These are phyloP conservation scores for Metschnikowia picachoensis DNA, from an alignment of 805 yeast species.

Conservation along the genomic window DNA sequence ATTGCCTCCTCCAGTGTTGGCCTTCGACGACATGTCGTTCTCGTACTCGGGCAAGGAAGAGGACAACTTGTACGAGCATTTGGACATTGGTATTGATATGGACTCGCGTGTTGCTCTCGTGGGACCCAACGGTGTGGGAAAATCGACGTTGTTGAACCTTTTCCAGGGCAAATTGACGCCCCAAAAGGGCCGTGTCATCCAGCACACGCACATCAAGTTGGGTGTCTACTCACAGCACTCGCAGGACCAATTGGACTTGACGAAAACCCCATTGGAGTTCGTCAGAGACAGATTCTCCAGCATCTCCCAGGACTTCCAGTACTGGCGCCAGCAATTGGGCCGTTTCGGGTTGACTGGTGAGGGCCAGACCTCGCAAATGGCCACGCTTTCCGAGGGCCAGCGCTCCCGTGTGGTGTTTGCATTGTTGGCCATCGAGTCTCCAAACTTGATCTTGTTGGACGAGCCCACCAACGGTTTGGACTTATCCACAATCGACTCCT, in stretches of 20 bases:
- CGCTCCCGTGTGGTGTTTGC: conserved; percentile 99
- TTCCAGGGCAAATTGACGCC: conserved; percentile 94
- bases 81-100: conserved; percentile 99
- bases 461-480: conserved; percentile 99
- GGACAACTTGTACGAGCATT: conserved; percentile 82
- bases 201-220: conserved; percentile 95
- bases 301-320: conserved; percentile 96
- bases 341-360: conserved; percentile 98
- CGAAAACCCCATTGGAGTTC: conserved; percentile 93
- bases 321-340: conserved; percentile 97
- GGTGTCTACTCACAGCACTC: conserved; percentile 99
- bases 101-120: conserved; percentile 97
- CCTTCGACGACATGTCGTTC: conserved; percentile 93
- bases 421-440: conserved; percentile 87
- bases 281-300: conserved; percentile 90
- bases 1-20: conserved; percentile 97
- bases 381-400: conserved; percentile 97
- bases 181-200: conserved; percentile 91
- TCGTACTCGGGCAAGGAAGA: conserved; percentile 81
- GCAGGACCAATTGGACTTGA: conserved; percentile 94
- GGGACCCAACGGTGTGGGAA: conserved; percentile 99
- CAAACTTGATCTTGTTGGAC: conserved; percentile 91
- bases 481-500: conserved; percentile 95
- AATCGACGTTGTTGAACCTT: conserved; percentile 89
- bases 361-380: conserved; percentile 98